Evolutionary conservation across 192 early-diverging fungal genomes (phyloP), one percentile per base, ranked within the genome.

Genomic region (Entomortierella parvispora): DNA sequence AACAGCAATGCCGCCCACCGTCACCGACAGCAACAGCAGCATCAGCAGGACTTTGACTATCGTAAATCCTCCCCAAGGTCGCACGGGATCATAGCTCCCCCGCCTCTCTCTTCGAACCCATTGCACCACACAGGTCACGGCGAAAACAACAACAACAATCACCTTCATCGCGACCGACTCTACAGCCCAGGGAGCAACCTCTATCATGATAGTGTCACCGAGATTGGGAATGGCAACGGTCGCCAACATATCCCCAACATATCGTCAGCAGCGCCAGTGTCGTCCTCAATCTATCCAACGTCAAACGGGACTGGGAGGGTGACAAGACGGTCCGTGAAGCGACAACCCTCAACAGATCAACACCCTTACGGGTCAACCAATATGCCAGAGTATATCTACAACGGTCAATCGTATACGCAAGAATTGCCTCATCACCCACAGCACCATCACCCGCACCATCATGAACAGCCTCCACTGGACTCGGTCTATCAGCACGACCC

Each of bases 331-430:
- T 56, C 28, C 54, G 20, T n/a, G 31, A 56, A 56, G 54, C 28
- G 54, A 34, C 54, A n/a, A 31, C 54, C 54, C 28, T 56, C 37
- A 12, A 56, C 61, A 17, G 47, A 22, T 23, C 45, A 49, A 8
- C 44, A 45, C 18, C 25, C 31, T 20, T 62, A 37, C 31, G 15
- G 11, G 17, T 37, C 33, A 4, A 37, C 48, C 0, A 20, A 56
- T 34, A 29, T 33, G 33, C 54, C 31, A 17, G 31, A 56, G 31
- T 56, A 56, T 34, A 33, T 32, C 18, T 40, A 56, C 9, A 40
- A 46, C 33, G 56, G 55, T 58, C 52, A 46, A 63, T 46, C 62
- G 8, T 53, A 45, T 42, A 11, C 40, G 15, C 58, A n/a, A 37
- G 46, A 32, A n/a, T n/a, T n/a, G 25, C 43, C 20, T 44, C 55